Conservation (phyloP, 331 rosid genomes). For the Telfairia occidentalis region DNA sequence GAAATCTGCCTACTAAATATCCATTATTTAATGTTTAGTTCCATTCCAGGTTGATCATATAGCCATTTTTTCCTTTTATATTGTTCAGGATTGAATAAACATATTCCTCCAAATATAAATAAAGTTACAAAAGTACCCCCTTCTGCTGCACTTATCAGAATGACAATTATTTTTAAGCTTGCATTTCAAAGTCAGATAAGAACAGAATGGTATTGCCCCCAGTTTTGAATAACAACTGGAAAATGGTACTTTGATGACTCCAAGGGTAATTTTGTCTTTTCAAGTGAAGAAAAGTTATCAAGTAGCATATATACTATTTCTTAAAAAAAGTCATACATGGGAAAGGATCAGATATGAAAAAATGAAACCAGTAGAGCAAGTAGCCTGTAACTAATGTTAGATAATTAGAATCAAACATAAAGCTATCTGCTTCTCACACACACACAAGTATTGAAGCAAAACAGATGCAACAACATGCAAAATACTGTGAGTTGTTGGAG, state of each 20-base stretch:
- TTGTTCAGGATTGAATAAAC: neutral
- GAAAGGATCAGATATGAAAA: neutral
- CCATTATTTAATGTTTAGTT: neutral
- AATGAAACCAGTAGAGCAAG: neutral
- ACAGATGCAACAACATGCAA: constrained; percentile 5
- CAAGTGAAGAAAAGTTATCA: neutral
- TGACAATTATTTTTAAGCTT: neutral
- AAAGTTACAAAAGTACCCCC: neutral
- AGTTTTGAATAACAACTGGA: neutral
- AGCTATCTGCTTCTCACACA: constrained; percentile 1
- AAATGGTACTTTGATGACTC: neutral
- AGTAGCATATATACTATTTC: neutral
- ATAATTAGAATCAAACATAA: constrained; percentile 4
- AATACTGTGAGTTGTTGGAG: neutral
- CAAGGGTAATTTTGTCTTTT: neutral
- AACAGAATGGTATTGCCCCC: neutral
- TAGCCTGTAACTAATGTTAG: constrained; percentile 5
- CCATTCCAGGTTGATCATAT: neutral
- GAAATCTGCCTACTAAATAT: neutral
- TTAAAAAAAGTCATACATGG: neutral
- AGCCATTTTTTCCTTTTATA: neutral
- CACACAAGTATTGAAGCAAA: constrained; percentile 19
- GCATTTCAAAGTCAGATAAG: constrained; percentile 3
- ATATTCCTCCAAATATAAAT: neutral
- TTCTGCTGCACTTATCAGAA: neutral